Base-by-base conservation (phyloP, 2,329 filamentous ascomycete species). In the Exophiala dermatitidis region DNA sequence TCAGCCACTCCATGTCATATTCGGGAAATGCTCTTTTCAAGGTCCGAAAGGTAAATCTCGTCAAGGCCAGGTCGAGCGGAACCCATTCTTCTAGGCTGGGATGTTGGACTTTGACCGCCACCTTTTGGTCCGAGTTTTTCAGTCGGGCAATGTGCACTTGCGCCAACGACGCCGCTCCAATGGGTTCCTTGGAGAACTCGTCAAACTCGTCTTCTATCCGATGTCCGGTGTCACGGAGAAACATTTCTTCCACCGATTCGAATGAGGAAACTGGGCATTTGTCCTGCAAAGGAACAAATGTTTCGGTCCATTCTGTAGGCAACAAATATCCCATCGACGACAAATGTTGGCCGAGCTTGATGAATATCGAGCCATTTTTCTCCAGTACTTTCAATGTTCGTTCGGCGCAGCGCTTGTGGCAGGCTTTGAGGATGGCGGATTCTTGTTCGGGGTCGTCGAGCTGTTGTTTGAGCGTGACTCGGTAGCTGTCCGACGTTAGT, bases 51-150 rank as follows among this genome's bases (percentile, higher is more conserved):
- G 90, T 94, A 64, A 93, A 94, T 36, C 81, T 76, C 3, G 93
- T 98, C 57, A 98, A 75, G 2, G 84, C 82, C 60, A 97, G 77
- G 68, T 98, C 93, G 7, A 98, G 76, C 29, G 84, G 86, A 10
- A 89, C 86, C 88, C 90, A 98, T 70, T 94, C 86, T 57, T 90
- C 87, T 51, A 98, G 74, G 3, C 82, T 79, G 1, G 93, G 93
- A 71, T 98, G 93, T 68, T 98, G 93, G 7, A 98, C 85, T 71
- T 98, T 98, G 64, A 98, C 93, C 0, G 93, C 93, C 6, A 98
- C 93, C 64, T 83, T 85, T 68, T 90, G 85, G 4, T 88, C 88
- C 0, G 82, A 88, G 57, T 86, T 88, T 63, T 85, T 88, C 49
- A 96, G 74, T 0, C 82, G 88, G 4, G 91, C 93, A 42, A 91